These are phyloP conservation scores for Cicer arietinum DNA, from an alignment of 306 rosid species.

Conservation along the genomic window DNA sequence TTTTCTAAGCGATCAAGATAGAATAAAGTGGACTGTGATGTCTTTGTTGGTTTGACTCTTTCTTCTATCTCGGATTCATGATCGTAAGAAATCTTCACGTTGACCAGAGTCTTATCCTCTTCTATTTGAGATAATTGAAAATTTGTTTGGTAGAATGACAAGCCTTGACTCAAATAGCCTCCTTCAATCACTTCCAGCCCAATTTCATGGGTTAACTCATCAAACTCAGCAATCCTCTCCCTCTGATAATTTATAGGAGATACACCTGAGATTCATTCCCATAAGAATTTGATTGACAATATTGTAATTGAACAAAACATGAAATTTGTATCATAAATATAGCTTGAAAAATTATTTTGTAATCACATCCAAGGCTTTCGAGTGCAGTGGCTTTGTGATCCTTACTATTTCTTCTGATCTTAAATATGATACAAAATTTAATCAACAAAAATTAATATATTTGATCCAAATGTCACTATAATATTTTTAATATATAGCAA, in stretches of 20 bases:
- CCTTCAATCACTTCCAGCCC: constrained; percentile 70
- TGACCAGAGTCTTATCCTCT: constrained; percentile 53
- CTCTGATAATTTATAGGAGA: constrained; percentile 45
- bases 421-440: too few relatives aligned
- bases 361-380: background rate
- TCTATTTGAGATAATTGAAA: constrained; percentile 50
- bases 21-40: constrained; percentile 46
- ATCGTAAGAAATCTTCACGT: constrained; percentile 58
- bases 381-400: too few relatives aligned
- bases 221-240: constrained; percentile 65
- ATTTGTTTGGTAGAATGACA: constrained; percentile 58
- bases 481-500: too few relatives aligned
- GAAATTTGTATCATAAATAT: background rate
- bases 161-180: constrained; percentile 57
- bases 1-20: constrained; percentile 54
- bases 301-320: background rate
- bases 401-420: too few relatives aligned
- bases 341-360: background rate
- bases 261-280: constrained; percentile 40
- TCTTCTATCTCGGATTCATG: constrained; percentile 56
- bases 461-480: too few relatives aligned
- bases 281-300: background rate
- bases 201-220: constrained; percentile 52
- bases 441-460: too few relatives aligned
- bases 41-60: constrained; percentile 38